Conservation (phyloP, 768 basidiomycete species). For the Mycena galericulata region DNA sequence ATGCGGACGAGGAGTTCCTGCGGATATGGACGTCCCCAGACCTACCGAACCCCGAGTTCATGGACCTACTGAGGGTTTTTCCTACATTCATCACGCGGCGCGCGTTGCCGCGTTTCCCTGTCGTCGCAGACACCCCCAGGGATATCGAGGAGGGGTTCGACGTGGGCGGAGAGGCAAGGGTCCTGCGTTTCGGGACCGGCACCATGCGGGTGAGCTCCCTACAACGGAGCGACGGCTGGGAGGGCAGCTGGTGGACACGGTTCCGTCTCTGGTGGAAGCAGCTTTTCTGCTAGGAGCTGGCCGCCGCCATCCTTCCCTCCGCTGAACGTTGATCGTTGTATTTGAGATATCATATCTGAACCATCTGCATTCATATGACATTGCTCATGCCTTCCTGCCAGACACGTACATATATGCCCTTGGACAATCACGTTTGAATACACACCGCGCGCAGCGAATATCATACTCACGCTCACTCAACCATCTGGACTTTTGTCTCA, state of each 20-base stretch:
- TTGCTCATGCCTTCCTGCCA: neutral
- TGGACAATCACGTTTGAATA: conserved; percentile 14
- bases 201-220: conserved; percentile 81
- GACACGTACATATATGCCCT: neutral
- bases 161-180: conserved; percentile 63
- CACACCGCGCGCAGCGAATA: conserved; percentile 3
- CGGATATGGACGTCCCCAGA: conserved; percentile 88
- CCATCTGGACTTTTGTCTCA: neutral
- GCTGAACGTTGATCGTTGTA: conserved; percentile 23
- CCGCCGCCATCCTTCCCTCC: neutral
- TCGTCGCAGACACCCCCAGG: conserved; percentile 39
- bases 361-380: conserved; percentile 19
- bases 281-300: conserved; percentile 71
- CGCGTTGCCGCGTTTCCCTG: conserved; percentile 79
- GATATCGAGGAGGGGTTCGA: conserved; percentile 82
- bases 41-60: conserved; percentile 79
- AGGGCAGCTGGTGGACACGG: conserved; percentile 84
- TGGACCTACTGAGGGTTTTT: conserved; percentile 77
- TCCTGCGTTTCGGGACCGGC: conserved; percentile 84
- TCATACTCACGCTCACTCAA: neutral
- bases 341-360: conserved; percentile 18
- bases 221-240: conserved; percentile 71
- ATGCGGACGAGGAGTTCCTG: conserved; percentile 64
- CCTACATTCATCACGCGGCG: conserved; percentile 81
- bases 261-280: conserved; percentile 85